Base-by-base conservation (phyloP, 176 grass and related monocot genomes). In the Rhipidocladum racemiflorum region DNA sequence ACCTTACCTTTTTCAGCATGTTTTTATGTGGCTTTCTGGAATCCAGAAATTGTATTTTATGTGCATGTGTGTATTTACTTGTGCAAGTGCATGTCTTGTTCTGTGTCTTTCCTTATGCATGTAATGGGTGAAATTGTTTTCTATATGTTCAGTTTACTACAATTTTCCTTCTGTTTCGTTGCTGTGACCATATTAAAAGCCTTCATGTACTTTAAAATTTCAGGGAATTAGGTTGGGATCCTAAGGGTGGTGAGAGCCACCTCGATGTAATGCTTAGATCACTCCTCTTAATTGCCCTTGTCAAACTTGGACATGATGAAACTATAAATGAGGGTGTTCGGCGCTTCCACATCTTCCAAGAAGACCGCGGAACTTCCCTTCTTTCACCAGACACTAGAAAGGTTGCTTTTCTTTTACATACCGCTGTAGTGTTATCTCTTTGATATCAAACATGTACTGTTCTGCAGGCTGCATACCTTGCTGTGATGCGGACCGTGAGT, bases 161-260 rank as follows among this genome's bases (percentile, higher is more conserved):
- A 67, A 68, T 11, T 34, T 74, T 57, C 7, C 49, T 63, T 18
- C 1, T 71, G 20, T 63, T 83, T 39, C 34, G 12, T 51, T 72
- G 17, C 59, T 71, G 1, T 48, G 39, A 70, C 45, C 14, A 68
- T 88, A 32, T 51, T 79, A 65, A 72, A 69, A 79, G 40, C n/a
- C 29, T 79, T n/a, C 28, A 25, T 80, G 24, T 71, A 28, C 73
- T 40, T 65, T 39, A 65, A 80, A 65, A 78, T 76, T 85, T 78
- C 91, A 98, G 95, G 87, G 93, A 85, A 60, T 82, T 98, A 85
- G 89, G 92, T 35, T 98, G 95, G 95, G 87, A 93, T 82, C 81
- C 49, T 16, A 97, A 88, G 78, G 91, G 86, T 49, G 81, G 89
- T 36, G 94, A 93, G 82, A 93, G 89, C 60, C 94, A 97, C 88